phyloP scores from a whole-genome alignment of 495 filamentous ascomycete species.

The Xylona heveae region DNA sequence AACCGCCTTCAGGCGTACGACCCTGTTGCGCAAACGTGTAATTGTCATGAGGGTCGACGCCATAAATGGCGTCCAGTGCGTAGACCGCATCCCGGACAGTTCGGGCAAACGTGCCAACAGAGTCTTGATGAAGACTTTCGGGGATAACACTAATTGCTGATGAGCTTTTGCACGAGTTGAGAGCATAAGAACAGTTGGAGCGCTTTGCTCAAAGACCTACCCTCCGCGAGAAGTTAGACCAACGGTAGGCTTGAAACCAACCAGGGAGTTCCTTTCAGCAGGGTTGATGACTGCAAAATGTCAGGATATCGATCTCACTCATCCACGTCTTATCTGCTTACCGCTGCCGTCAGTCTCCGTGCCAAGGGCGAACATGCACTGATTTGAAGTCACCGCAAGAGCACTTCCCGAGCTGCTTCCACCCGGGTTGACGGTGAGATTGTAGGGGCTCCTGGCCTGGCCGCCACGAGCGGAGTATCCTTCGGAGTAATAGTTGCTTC shows the following conservation, averaged over 20 bases:
- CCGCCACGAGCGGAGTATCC: conserved; percentile 46
- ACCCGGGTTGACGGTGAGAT: conserved; percentile 46
- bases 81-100: conserved; percentile 46
- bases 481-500: conserved; percentile 47
- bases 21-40: conserved; percentile 33
- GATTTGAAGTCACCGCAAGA: conserved; percentile 37
- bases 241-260: conserved; percentile 48
- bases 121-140: conserved; percentile 42
- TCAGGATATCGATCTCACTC: no score
- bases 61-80: conserved; percentile 43
- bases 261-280: conserved; percentile 39
- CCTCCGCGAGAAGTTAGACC: conserved; percentile 37
- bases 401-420: conserved; percentile 43
- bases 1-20: conserved; percentile 30
- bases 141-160: conserved; percentile 31
- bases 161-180: background rate
- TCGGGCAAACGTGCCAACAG: conserved; percentile 41
- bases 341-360: conserved; percentile 55
- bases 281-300: conserved; percentile 35
- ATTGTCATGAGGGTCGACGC: conserved; percentile 32
- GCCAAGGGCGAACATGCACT: conserved; percentile 40
- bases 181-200: background rate
- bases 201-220: conserved; percentile 1
- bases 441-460: conserved; percentile 43
- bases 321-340: no score